A percentile compares a stretch with the other conserved stretches of the same genome.
Conservation (phyloP, 2,329 filamentous ascomycete genomes). For the Xylaria sp. region DNA sequence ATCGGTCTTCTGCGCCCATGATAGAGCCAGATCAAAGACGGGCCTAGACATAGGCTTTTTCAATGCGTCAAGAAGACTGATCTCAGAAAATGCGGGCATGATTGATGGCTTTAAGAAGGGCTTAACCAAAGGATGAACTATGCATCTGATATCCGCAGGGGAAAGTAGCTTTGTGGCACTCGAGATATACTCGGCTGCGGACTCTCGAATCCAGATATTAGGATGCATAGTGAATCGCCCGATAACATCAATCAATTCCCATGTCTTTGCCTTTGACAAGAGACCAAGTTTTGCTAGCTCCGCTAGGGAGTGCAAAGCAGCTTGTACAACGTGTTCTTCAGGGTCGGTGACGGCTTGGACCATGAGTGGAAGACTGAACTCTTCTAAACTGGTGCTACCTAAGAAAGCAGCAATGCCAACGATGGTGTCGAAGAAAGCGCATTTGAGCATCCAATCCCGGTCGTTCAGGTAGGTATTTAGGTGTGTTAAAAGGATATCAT, state of each 20-base stretch:
- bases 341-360: constrained; percentile 91
- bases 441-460: constrained; percentile 94
- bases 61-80: constrained; percentile 80
- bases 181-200: constrained; percentile 84
- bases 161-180: constrained; percentile 80
- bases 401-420: constrained; percentile 93
- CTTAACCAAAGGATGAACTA: constrained; percentile 81
- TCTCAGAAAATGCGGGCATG: constrained; percentile 74
- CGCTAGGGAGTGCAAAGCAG: constrained; percentile 86
- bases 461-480: constrained; percentile 98
- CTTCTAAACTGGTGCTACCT: constrained; percentile 88
- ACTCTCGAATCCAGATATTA: constrained; percentile 94
- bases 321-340: constrained; percentile 94
- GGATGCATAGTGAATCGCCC: constrained; percentile 91
- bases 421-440: constrained; percentile 94
- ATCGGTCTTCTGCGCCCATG: constrained; percentile 86
- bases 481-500: constrained; percentile 95
- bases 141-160: constrained; percentile 82
- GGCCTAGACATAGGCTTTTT: constrained; percentile 83
- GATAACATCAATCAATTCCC: constrained; percentile 87
- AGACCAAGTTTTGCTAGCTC: constrained; percentile 89
- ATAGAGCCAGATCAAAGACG: constrained; percentile 85
- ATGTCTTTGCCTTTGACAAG: constrained; percentile 83
- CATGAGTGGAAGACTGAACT: constrained; percentile 96
- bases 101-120: constrained; percentile 83